phyloP scores from a whole-genome alignment of 163 green algal species.

The Prototheca wickerhamii region DNA sequence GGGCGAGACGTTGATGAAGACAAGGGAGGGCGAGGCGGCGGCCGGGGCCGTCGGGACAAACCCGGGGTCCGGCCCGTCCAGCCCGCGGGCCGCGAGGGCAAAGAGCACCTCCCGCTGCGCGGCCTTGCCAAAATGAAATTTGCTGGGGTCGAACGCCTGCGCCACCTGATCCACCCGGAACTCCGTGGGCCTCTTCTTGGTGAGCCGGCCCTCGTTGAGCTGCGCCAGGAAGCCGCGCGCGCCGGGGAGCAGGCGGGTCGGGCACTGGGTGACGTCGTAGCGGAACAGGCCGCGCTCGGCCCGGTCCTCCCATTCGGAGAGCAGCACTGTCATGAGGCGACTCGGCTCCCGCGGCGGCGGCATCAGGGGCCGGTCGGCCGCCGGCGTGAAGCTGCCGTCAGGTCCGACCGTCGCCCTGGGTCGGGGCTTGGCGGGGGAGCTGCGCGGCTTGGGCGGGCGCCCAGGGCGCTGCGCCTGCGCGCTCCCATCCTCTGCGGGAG shows the following conservation, averaged over 20 bases:
- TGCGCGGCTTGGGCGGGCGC: too few species aligned
- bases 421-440: too few species aligned
- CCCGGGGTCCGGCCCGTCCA: background rate
- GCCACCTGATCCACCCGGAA: conserved; percentile 83
- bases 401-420: background rate
- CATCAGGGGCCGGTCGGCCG: background rate
- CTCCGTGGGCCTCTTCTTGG: conserved; percentile 96
- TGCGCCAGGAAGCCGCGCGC: conserved; percentile 89
- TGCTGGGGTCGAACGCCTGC: conserved; percentile 82
- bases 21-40: conserved; percentile 58
- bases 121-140: conserved; percentile 99
- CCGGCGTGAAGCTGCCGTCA: background rate
- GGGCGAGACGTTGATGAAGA: conserved; percentile 97
- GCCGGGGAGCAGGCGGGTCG: conserved; percentile 74
- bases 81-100: conserved; percentile 50
- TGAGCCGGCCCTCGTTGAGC: conserved; percentile 89
- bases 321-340: conserved; percentile 58
- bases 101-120: conserved; percentile 86
- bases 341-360: conserved; percentile 14
- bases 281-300: conserved; percentile 76
- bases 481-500: too few species aligned
- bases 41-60: background rate
- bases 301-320: conserved; percentile 78
- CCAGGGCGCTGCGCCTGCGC: too few species aligned
- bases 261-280: conserved; percentile 85